These are phyloP conservation scores for Annulohypoxylon maeteangense DNA, from an alignment of 495 filamentous ascomycete species.

Conservation along the genomic window DNA sequence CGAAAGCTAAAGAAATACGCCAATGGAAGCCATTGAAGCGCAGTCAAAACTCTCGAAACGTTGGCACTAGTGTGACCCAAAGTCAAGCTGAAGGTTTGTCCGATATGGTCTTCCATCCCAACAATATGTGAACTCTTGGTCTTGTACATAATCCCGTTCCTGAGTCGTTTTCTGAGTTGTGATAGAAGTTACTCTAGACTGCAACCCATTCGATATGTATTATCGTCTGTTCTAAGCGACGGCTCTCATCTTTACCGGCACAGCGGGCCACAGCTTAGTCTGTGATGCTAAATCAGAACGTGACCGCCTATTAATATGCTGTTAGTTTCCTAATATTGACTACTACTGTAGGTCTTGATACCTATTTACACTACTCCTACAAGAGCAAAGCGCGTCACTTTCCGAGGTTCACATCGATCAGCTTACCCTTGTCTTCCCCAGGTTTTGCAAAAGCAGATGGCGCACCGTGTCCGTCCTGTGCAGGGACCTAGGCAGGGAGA, in stretches of 20 bases:
- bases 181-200: not conserved
- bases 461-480: slow-evolving; percentile 34
- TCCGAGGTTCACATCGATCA: slow-evolving; percentile 14
- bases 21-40: slow-evolving; percentile 4
- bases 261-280: too few relatives aligned
- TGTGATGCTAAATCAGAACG: not conserved
- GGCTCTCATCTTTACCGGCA: not conserved
- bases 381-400: slow-evolving; percentile 2
- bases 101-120: not conserved
- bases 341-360: not conserved
- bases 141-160: not conserved
- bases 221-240: not conserved
- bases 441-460: slow-evolving; percentile 36
- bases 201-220: not conserved
- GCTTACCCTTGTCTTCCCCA: slow-evolving; percentile 43
- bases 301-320: not conserved
- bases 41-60: slow-evolving; percentile 9
- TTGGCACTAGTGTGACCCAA: slow-evolving; percentile 18
- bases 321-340: not conserved
- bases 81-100: slow-evolving; percentile 7
- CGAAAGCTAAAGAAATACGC: slow-evolving; percentile 11
- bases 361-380: not conserved
- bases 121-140: not conserved
- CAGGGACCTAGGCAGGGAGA: slow-evolving; percentile 20
- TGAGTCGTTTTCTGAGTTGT: not conserved